These are phyloP conservation scores for Gynandropsis gynandra DNA, from an alignment of 345 rosid species.

Conservation along the genomic window DNA sequence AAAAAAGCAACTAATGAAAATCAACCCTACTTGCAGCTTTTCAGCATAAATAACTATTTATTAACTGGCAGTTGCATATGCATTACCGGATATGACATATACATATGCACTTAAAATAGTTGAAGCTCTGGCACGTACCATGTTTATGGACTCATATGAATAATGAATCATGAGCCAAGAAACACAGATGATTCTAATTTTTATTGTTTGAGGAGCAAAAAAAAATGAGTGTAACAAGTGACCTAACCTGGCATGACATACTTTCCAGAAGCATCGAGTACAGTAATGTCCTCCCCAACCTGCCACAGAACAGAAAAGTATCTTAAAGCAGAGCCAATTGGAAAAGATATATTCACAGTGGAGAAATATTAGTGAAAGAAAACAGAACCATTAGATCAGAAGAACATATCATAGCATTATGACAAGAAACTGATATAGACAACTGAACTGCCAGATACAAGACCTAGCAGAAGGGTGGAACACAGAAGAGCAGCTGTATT, in stretches of 20 bases:
- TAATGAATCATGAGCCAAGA: too few relatives aligned
- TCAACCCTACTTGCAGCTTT: neutral
- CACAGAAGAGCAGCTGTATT: too few relatives aligned
- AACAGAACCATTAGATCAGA: neutral
- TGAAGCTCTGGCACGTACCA: too few relatives aligned
- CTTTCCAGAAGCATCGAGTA: slow-evolving; percentile 88
- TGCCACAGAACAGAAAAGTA: slow-evolving; percentile 24
- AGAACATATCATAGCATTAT: neutral
- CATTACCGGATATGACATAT: too few relatives aligned
- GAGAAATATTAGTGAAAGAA: neutral
- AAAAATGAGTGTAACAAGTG: neutral
- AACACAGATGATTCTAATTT: too few relatives aligned
- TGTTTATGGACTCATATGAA: too few relatives aligned
- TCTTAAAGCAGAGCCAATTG: slow-evolving; percentile 3
- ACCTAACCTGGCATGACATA: slow-evolving; percentile 91
- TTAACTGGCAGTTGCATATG: too few relatives aligned
- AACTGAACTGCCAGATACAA: too few relatives aligned
- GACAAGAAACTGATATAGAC: neutral
- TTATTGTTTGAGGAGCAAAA: neutral
- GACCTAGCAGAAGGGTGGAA: too few relatives aligned
- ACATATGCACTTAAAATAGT: too few relatives aligned
- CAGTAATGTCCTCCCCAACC: slow-evolving; percentile 82
- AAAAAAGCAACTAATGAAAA: neutral
- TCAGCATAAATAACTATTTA: neutral
- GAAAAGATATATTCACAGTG: neutral